A percentile compares a stretch with the other conserved stretches of the same genome.
Conservation (phyloP, 1,284 basidiomycete genomes). For the Singerocomus rubriflavus region DNA sequence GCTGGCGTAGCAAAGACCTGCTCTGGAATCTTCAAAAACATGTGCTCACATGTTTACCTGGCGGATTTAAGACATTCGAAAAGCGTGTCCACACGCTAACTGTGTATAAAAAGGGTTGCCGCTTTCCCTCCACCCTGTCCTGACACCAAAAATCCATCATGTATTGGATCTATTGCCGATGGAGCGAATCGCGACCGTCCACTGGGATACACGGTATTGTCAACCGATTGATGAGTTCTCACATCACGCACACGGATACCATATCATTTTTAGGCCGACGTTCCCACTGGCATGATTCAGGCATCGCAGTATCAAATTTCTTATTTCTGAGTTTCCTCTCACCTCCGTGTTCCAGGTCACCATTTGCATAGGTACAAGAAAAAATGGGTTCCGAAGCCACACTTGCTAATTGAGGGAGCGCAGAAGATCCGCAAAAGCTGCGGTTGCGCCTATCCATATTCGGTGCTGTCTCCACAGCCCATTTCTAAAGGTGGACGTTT, state of each 20-base stretch:
- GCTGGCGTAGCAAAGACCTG: background rate
- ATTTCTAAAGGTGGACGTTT: conserved; percentile 13
- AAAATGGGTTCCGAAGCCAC: conserved; percentile 1
- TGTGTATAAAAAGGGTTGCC: background rate
- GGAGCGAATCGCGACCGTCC: background rate
- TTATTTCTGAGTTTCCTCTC: conserved; percentile 9
- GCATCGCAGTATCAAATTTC: conserved; percentile 17
- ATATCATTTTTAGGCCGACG: conserved; percentile 13
- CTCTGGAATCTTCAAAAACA: background rate
- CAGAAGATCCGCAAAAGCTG: conserved; percentile 9
- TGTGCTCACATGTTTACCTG: conserved; percentile 5
- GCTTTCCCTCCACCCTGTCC: background rate
- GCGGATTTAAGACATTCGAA: conserved; percentile 11
- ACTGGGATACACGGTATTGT: conserved; percentile 1
- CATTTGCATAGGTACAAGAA: conserved; percentile 1
- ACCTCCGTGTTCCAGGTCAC: conserved; percentile 7
- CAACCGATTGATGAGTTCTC: conserved; percentile 2
- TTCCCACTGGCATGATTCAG: conserved; percentile 11
- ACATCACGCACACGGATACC: conserved; percentile 2
- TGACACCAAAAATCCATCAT: background rate
- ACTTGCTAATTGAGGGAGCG: conserved; percentile 1
- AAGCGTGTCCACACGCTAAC: background rate
- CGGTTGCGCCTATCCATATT: conserved; percentile 18
- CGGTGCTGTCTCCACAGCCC: conserved; percentile 1
- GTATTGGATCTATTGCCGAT: background rate